phyloP scores from a whole-genome alignment of 345 rosid species.

The Populus pruinosa region DNA sequence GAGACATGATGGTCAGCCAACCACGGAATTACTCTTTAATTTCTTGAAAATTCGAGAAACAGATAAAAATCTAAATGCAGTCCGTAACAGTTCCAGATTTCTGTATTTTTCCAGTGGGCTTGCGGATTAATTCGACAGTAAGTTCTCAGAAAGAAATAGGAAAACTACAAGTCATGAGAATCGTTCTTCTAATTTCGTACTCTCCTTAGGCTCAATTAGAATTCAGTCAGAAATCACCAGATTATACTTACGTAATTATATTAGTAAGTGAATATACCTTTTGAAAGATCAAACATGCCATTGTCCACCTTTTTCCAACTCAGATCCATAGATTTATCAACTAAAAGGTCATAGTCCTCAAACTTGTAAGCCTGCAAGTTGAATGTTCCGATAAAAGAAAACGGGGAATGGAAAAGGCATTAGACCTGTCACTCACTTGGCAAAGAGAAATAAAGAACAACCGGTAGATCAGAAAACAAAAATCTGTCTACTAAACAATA shows the following conservation, averaged over 20 bases:
- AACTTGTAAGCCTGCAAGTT: slow-evolving; percentile 20
- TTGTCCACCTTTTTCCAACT: slow-evolving; percentile 41
- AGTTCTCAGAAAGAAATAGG: neutral
- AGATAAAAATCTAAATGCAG: too few species aligned
- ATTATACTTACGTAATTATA: neutral
- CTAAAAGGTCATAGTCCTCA: slow-evolving; percentile 29
- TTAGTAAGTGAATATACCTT: slow-evolving; percentile 32
- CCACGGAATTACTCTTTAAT: too few species aligned
- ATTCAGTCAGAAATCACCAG: too few species aligned
- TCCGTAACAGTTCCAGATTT: too few species aligned
- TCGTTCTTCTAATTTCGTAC: too few species aligned
- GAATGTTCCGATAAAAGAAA: neutral
- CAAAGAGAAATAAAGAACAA: neutral
- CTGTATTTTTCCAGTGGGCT: too few species aligned
- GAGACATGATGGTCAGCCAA: too few species aligned
- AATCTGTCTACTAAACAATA: neutral
- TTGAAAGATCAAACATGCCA: slow-evolving; percentile 30
- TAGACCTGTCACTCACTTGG: neutral
- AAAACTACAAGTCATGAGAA: neutral
- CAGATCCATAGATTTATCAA: slow-evolving; percentile 38
- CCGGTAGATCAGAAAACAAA: neutral
- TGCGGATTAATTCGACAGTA: neutral
- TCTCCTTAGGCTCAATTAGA: neutral
- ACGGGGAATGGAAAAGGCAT: neutral
- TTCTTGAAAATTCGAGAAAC: too few species aligned